phyloP scores from a whole-genome alignment of 306 rosid genomes.

The Quercus mongolica region DNA sequence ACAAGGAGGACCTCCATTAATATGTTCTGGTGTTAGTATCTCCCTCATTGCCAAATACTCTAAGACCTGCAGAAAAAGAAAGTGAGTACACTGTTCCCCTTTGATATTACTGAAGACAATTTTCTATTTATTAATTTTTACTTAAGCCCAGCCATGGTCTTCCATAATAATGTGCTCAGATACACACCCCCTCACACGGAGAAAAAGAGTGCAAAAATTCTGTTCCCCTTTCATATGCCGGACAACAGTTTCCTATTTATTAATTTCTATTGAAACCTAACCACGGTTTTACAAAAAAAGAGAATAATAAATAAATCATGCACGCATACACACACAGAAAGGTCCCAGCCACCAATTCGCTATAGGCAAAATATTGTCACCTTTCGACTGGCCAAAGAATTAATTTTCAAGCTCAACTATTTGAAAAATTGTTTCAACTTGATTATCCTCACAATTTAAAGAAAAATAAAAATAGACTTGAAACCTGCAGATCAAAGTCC shows the following conservation, averaged over 20 bases:
- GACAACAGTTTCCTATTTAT: not conserved
- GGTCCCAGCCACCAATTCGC: not conserved
- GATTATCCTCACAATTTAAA: not conserved
- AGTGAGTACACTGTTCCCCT: too few relatives aligned
- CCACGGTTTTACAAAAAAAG: not conserved
- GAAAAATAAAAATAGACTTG: not conserved
- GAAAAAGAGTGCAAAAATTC: not conserved
- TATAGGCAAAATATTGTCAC: not conserved
- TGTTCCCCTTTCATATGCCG: not conserved
- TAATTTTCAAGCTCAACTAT: not conserved
- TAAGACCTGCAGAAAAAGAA: slow-evolving; percentile 55
- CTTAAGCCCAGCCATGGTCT: too few relatives aligned
- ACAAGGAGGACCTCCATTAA: slow-evolving; percentile 80
- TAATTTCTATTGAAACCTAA: not conserved
- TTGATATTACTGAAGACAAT: too few relatives aligned
- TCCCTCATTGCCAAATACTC: slow-evolving; percentile 76
- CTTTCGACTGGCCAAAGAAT: not conserved
- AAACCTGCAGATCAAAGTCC: not conserved
- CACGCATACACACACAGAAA: not conserved
- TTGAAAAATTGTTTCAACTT: not conserved
- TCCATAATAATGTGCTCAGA: too few relatives aligned
- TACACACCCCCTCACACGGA: too few relatives aligned
- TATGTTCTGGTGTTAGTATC: slow-evolving; percentile 80
- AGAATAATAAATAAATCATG: not conserved
- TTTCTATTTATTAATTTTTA: too few relatives aligned